Conservation (phyloP, 495 filamentous ascomycete species). For the Venustampulla echinocandica region DNA sequence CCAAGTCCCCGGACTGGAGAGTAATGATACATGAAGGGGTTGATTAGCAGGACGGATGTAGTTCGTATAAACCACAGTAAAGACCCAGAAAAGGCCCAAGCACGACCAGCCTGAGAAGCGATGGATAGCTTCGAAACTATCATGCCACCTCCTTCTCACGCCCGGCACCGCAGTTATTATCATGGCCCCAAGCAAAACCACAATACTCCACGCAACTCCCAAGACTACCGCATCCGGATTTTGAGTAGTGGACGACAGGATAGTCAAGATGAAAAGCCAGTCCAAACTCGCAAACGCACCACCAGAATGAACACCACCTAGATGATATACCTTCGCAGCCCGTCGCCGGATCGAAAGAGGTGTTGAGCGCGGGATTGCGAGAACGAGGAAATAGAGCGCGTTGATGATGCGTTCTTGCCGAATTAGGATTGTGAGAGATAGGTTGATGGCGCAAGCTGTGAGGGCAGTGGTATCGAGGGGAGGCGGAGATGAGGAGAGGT, state of each 20-base stretch:
- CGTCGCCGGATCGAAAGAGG: slow-evolving; percentile 47
- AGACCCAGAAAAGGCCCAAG: slow-evolving; percentile 42
- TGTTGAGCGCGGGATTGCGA: slow-evolving; percentile 43
- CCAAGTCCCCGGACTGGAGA: slow-evolving; percentile 44
- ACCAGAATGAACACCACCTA: slow-evolving; percentile 58
- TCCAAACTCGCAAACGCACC: slow-evolving; percentile 48
- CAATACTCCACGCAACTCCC: slow-evolving; percentile 23
- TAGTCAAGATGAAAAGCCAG: slow-evolving; percentile 53
- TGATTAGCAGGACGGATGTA: too few relatives aligned
- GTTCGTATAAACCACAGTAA: slow-evolving; percentile 32
- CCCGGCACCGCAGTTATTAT: slow-evolving; percentile 31
- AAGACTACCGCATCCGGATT: slow-evolving; percentile 19
- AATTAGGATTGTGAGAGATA: slow-evolving; percentile 43
- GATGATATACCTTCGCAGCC: slow-evolving; percentile 55
- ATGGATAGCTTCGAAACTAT: slow-evolving; percentile 49
- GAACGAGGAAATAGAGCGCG: slow-evolving; percentile 43
- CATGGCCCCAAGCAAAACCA: slow-evolving; percentile 25
- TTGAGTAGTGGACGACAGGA: slow-evolving; percentile 28
- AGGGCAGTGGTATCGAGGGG: neutral
- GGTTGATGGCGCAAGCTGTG: slow-evolving; percentile 36
- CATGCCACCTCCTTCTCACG: slow-evolving; percentile 38
- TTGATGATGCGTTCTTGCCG: slow-evolving; percentile 61
- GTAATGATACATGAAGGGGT: too few relatives aligned
- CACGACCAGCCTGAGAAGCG: slow-evolving; percentile 49
- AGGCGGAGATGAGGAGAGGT: neutral